Percentiles rank a stretch among this genome's conserved stretches.
Conservation (phyloP, 192 early-diverging fungal species). For the Backusella tarrabulga region DNA sequence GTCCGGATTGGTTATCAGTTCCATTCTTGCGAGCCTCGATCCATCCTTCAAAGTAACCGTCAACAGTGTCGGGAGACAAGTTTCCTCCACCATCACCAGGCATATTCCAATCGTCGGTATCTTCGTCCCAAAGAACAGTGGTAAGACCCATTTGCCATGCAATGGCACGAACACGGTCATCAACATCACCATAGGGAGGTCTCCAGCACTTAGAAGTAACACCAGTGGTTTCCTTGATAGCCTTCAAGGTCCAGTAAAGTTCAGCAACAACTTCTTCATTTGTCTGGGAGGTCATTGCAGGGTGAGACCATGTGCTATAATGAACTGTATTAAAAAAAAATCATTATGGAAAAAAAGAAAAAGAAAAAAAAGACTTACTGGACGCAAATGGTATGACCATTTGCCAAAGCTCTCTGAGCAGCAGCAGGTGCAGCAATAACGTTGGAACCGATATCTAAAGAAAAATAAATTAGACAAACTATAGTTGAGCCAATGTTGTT, state of each 20-base stretch:
- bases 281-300: conserved; percentile 44
- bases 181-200: conserved; percentile 55
- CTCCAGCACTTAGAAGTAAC: conserved; percentile 45
- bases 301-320: conserved; percentile 58
- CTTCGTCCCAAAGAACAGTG: conserved; percentile 34
- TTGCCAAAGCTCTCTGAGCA: conserved; percentile 30
- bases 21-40: conserved; percentile 22
- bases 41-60: conserved; percentile 22
- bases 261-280: conserved; percentile 55
- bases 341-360: neutral
- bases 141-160: conserved; percentile 37
- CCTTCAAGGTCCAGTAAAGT: conserved; percentile 40
- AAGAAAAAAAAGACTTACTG: conserved; percentile 26
- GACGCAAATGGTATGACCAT: conserved; percentile 59
- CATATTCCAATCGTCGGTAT: conserved; percentile 46
- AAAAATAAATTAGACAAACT: neutral
- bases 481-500: neutral
- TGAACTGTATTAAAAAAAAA: neutral
- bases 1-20: conserved; percentile 29
- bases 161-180: conserved; percentile 50
- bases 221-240: conserved; percentile 47
- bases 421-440: conserved; percentile 35
- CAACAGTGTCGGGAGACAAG: conserved; percentile 31
- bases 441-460: conserved; percentile 43
- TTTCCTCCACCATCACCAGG: conserved; percentile 32